These are phyloP conservation scores for Suillus plorans DNA, from an alignment of 768 basidiomycete genomes.

Conservation along the genomic window DNA sequence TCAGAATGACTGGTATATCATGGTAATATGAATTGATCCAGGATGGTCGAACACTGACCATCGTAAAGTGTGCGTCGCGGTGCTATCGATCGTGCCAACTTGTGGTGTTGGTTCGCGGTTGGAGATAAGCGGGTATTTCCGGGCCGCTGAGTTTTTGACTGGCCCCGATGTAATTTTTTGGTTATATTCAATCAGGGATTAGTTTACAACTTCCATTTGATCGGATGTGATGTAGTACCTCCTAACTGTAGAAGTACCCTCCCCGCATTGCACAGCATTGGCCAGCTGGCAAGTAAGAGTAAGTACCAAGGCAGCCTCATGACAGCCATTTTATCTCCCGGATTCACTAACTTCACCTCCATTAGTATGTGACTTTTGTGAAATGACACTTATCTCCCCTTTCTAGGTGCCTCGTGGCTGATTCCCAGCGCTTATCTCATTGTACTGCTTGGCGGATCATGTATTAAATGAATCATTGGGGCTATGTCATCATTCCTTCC, in stretches of 20 bases:
- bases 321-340: background rate
- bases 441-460: conserved; percentile 3
- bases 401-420: background rate
- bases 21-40: background rate
- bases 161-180: background rate
- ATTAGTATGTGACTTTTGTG: conserved; percentile 3
- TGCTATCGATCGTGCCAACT: background rate
- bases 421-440: conserved; percentile 5
- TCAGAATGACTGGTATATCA: conserved; percentile 4
- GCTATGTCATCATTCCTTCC: background rate
- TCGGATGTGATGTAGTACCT: background rate
- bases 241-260: conserved; percentile 1
- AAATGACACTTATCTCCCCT: conserved; percentile 2
- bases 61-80: conserved; percentile 5
- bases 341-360: conserved; percentile 1
- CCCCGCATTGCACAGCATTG: conserved; percentile 4
- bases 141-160: conserved; percentile 18
- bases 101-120: background rate
- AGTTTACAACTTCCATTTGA: conserved; percentile 8
- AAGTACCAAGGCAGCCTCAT: too few relatives aligned
- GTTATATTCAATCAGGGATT: background rate
- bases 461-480: conserved; percentile 4
- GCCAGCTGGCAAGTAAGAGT: background rate
- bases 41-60: conserved; percentile 21
- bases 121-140: conserved; percentile 19